Evolutionary conservation across 331 rosid species (phyloP), one percentile per base, ranked within the genome.

Genomic region (Ulmus americana): DNA sequence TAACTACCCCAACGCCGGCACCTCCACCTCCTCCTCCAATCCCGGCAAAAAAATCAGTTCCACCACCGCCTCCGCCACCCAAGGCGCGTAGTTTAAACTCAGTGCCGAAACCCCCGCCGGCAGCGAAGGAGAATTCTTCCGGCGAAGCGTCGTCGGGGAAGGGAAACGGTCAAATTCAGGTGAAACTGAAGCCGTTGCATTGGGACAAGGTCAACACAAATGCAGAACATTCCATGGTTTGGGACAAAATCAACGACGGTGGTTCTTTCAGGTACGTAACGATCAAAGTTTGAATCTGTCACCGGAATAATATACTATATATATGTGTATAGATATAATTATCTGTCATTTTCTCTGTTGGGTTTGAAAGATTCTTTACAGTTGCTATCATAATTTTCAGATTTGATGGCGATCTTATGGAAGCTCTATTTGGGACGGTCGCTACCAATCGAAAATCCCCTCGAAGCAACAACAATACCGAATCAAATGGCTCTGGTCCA

Each of bases 141-240:
- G 79, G 67, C n/a, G 80, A 65, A 38, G 58, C 75, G 65, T 74
- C 88, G 20, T 56, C 51, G 38, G 73, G 12, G 59, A 71, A 53
- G 80, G 70, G 55, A 15, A 45, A 64, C 8, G 72, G 69, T 63
- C 67, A 64, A 62, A 82, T 60, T 63, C 80, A 74, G 45, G 87
- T 90, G 11, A 87, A 84, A 64, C 38, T 94, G 77, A 90, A 87
- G 88, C 92, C 97, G 9, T 52, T 90, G 69, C 97, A 90, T 71
- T 85, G 99, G 97, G 99, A 94, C 67, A 94, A 90, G 73, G 86
- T 87, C 74, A 90, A 69, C 59, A 81, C 79, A 13, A 84, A 86
- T 68, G 72, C 81, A 18, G 88, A 87, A 38, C 95, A 94, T 76
- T 94, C 99, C 47, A 90, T 90, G 99, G 97, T 94, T 43, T 94